These are phyloP conservation scores for Trebouxiophyceae sp. DNA, from an alignment of 163 green algal species.

Conservation along the genomic window DNA sequence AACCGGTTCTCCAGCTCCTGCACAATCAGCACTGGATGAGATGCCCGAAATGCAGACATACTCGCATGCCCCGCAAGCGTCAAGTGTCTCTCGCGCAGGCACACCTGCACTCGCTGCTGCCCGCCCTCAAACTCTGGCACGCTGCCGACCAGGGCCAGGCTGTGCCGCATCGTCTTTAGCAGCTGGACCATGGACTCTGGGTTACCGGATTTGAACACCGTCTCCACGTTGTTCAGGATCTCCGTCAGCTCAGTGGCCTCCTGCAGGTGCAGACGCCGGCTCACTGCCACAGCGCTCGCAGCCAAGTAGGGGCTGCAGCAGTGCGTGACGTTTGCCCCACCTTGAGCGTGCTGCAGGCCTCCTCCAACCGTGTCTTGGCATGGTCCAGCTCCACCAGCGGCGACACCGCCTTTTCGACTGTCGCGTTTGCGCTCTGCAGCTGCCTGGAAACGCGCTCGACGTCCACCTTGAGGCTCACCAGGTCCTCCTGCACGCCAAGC, in stretches of 20 bases:
- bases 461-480: constrained; percentile 34
- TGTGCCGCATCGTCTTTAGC: constrained; percentile 67
- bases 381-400: constrained; percentile 51
- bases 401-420: constrained; percentile 36
- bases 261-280: neutral
- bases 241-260: constrained; percentile 65
- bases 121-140: constrained; percentile 81
- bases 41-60: too few species aligned
- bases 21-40: constrained; percentile 1
- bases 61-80: too few species aligned
- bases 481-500: constrained; percentile 32
- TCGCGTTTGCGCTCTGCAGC: constrained; percentile 35
- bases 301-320: too few species aligned
- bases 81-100: neutral
- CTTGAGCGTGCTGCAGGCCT: constrained; percentile 65
- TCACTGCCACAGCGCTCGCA: too few species aligned
- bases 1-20: constrained; percentile 71
- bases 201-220: constrained; percentile 73
- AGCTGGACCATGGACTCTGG: constrained; percentile 68
- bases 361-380: constrained; percentile 79
- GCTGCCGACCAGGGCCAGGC: constrained; percentile 60
- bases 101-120: constrained; percentile 42
- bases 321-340: too few species aligned
- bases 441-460: constrained; percentile 37
- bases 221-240: constrained; percentile 52